Conservation (phyloP, 768 basidiomycete species). For the Termitomyces eurrhizus region DNA sequence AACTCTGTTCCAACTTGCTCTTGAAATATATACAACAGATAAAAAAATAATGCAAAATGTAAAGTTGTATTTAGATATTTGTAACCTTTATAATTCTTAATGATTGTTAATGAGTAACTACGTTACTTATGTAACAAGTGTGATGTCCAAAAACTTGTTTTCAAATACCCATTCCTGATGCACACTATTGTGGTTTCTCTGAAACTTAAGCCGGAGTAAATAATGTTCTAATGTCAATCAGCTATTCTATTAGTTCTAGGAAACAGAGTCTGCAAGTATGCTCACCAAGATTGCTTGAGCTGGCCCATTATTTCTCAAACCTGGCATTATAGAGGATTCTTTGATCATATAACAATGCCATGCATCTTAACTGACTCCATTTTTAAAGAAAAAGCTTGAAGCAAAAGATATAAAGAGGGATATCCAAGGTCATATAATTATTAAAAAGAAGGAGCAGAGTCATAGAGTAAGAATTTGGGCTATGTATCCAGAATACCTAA, state of each 20-base stretch:
- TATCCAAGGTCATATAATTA: slow-evolving; percentile 11
- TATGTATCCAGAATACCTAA: not conserved
- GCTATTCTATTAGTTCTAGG: not conserved
- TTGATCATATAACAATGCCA: not conserved
- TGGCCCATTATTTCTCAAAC: slow-evolving; percentile 9
- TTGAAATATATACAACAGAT: too few relatives aligned
- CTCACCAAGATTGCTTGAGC: slow-evolving; percentile 5
- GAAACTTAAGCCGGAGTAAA: not conserved
- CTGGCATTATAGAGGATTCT: slow-evolving; percentile 2
- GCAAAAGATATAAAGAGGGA: slow-evolving; percentile 5
- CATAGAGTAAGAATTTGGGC: slow-evolving; percentile 25
- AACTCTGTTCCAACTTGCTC: too few relatives aligned
- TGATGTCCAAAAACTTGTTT: slow-evolving; percentile 4
- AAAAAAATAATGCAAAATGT: too few relatives aligned
- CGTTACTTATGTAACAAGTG: not conserved
- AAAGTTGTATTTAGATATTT: too few relatives aligned
- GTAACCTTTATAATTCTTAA: too few relatives aligned
- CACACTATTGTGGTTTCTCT: not conserved
- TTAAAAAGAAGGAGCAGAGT: slow-evolving; percentile 21
- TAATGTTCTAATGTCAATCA: too few relatives aligned
- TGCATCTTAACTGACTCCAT: not conserved
- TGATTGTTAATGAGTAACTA: not conserved
- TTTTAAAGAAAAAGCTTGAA: slow-evolving; percentile 1
- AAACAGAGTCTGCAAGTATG: not conserved
- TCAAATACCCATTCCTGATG: not conserved